Conservation (phyloP, 305 asterid species). For the Stenogyne calaminthoides region DNA sequence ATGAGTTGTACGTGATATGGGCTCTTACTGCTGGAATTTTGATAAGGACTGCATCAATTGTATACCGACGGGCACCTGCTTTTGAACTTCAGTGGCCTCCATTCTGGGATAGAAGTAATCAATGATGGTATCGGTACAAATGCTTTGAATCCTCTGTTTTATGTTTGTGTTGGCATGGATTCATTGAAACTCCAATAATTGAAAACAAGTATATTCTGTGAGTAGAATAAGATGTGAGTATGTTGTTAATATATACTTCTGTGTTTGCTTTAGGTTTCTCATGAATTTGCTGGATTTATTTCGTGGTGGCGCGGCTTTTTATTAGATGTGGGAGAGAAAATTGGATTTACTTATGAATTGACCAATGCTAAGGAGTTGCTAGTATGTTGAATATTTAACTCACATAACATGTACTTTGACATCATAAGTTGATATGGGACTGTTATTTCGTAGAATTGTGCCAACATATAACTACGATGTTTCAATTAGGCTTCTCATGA, state of each 20-base stretch:
- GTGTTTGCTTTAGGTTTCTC: not conserved
- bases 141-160: not conserved
- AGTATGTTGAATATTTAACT: not conserved
- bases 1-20: constrained; percentile 59
- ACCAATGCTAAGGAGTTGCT: not conserved
- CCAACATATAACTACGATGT: not conserved
- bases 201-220: constrained; percentile 3
- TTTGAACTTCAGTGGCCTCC: constrained; percentile 60
- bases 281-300: not conserved
- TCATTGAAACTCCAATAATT: not conserved
- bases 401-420: not conserved
- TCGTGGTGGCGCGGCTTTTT: not conserved
- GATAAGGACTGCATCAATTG: constrained; percentile 63
- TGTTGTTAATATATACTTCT: not conserved
- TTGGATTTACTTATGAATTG: not conserved
- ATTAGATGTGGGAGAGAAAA: not conserved
- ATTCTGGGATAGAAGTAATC: constrained; percentile 61
- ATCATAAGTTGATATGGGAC: not conserved
- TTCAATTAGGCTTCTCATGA: not conserved
- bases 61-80: constrained; percentile 54
- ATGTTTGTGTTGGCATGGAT: not conserved
- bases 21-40: constrained; percentile 84
- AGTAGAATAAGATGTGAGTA: no score
- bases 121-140: constrained; percentile 29
- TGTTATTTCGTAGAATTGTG: not conserved